phyloP scores from a whole-genome alignment of 805 yeast species.

The Pichia scutulata region DNA sequence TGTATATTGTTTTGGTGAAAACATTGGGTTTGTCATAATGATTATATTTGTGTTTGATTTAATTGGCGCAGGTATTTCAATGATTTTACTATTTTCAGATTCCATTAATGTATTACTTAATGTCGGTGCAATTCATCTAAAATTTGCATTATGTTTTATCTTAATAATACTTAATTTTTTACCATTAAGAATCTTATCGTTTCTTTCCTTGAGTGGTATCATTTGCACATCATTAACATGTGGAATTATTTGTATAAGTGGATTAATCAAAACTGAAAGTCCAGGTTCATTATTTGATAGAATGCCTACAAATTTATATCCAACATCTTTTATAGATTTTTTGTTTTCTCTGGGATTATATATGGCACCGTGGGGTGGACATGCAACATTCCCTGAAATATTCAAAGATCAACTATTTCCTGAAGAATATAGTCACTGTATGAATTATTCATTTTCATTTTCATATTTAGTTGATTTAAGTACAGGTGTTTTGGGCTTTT shows the following conservation, averaged over 20 bases:
- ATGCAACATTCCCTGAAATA: constrained; percentile 70
- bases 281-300: constrained; percentile 72
- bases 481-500: constrained; percentile 59
- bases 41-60: constrained; percentile 47
- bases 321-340: constrained; percentile 41
- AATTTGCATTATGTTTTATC: constrained; percentile 31
- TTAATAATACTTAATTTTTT: constrained; percentile 48
- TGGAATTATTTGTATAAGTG: constrained; percentile 49
- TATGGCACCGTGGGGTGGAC: constrained; percentile 83
- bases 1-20: constrained; percentile 38
- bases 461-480: constrained; percentile 53
- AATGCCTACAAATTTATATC: constrained; percentile 63
- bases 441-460: constrained; percentile 51
- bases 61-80: constrained; percentile 51
- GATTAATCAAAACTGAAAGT: constrained; percentile 45
- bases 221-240: constrained; percentile 62
- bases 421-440: constrained; percentile 42
- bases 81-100: constrained; percentile 53
- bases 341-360: constrained; percentile 59
- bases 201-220: constrained; percentile 65
- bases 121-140: constrained; percentile 33
- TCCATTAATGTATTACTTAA: constrained; percentile 45
- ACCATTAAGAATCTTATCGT: constrained; percentile 66
- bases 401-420: constrained; percentile 69
- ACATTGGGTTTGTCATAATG: constrained; percentile 37